phyloP scores from a whole-genome alignment of 495 filamentous ascomycete genomes.

The Tuber magnatum region DNA sequence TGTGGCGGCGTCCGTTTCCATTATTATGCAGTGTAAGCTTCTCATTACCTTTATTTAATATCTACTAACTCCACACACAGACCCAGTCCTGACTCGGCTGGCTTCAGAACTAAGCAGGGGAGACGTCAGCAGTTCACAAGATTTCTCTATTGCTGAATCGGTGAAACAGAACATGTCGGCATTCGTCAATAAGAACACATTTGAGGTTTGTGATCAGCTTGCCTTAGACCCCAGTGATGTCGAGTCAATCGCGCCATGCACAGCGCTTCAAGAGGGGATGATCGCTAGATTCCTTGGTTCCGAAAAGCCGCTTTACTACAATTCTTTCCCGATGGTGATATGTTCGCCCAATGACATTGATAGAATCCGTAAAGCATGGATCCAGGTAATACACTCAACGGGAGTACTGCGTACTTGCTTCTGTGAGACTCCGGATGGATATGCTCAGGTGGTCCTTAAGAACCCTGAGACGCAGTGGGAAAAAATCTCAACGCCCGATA shows the following conservation, averaged over 20 bases:
- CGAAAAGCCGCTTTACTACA: slow-evolving; percentile 58
- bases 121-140: slow-evolving; percentile 39
- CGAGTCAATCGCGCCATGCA: slow-evolving; percentile 66
- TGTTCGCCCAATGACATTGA: slow-evolving; percentile 42
- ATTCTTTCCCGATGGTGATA: slow-evolving; percentile 57
- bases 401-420: slow-evolving; percentile 63
- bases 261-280: slow-evolving; percentile 73
- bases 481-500: slow-evolving; percentile 30
- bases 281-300: slow-evolving; percentile 58
- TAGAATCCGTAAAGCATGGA: slow-evolving; percentile 50
- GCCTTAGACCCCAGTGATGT: slow-evolving; percentile 47
- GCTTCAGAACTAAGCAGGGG: slow-evolving; percentile 39
- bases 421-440: slow-evolving; percentile 59
- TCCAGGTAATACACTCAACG: slow-evolving; percentile 44
- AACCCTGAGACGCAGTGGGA: slow-evolving; percentile 47
- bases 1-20: slow-evolving; percentile 51
- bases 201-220: slow-evolving; percentile 47
- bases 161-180: slow-evolving; percentile 53
- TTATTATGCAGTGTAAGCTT: slow-evolving; percentile 56
- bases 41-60: background rate
- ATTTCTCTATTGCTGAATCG: slow-evolving; percentile 31
- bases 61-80: slow-evolving; percentile 34
- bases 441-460: slow-evolving; percentile 60
- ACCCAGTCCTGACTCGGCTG: slow-evolving; percentile 51
- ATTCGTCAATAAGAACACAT: slow-evolving; percentile 51